phyloP scores from a whole-genome alignment of 495 filamentous ascomycete genomes.

The Pyrenopolyporus hunteri region DNA sequence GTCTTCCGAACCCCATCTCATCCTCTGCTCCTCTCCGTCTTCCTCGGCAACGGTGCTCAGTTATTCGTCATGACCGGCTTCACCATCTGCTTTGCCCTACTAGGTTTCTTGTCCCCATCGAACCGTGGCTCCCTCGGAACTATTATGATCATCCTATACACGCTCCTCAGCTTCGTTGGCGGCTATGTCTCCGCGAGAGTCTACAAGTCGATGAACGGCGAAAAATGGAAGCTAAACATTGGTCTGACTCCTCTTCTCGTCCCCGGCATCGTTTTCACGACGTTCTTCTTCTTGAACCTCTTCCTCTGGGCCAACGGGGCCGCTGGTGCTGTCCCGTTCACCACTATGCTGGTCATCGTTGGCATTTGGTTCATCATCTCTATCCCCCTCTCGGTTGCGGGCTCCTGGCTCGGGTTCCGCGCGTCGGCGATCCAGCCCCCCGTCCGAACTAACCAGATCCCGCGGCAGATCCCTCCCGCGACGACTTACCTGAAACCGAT shows the following conservation, averaged over 20 bases:
- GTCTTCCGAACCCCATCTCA: constrained; percentile 89
- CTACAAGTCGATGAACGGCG: constrained; percentile 92
- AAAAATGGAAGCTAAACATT: constrained; percentile 93
- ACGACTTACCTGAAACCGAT: constrained; percentile 80
- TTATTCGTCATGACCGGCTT: constrained; percentile 97
- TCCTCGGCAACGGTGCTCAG: constrained; percentile 93
- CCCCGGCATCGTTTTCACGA: constrained; percentile 82
- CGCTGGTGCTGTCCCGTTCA: constrained; percentile 93
- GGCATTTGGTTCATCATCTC: constrained; percentile 97
- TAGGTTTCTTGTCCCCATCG: constrained; percentile 92
- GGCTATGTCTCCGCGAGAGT: constrained; percentile 87
- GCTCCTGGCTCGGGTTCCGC: constrained; percentile 90
- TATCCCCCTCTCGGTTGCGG: constrained; percentile 85
- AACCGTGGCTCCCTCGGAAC: constrained; percentile 93
- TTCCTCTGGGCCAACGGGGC: constrained; percentile 92
- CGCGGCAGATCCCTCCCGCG: constrained; percentile 88
- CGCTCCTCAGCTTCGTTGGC: constrained; percentile 88
- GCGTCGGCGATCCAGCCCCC: constrained; percentile 70
- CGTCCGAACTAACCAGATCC: constrained; percentile 96
- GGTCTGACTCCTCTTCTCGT: constrained; percentile 83
- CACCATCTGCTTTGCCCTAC: constrained; percentile 89
- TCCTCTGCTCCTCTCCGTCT: constrained; percentile 81
- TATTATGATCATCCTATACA: constrained; percentile 90
- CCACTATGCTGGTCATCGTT: constrained; percentile 92
- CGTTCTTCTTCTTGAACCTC: constrained; percentile 93